Conservation (phyloP, 352 stramenopile species). For the Phytophthora kernoviae region DNA sequence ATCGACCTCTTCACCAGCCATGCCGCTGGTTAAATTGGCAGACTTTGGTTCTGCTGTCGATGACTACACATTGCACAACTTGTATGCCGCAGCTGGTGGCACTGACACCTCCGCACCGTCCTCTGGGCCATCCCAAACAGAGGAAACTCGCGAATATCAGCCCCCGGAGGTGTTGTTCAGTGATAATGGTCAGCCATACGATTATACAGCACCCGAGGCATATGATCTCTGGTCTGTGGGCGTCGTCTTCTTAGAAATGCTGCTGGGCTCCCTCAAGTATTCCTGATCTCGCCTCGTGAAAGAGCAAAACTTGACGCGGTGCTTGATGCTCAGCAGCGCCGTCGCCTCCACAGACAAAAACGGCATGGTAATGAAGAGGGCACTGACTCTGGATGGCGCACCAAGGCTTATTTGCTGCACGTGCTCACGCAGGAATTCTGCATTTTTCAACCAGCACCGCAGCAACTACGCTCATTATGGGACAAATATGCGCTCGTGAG, state of each 20-base stretch:
- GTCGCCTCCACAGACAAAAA: slow-evolving; percentile 23
- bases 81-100: slow-evolving; percentile 67
- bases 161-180: slow-evolving; percentile 92
- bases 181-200: slow-evolving; percentile 59
- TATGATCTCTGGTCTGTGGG: slow-evolving; percentile 95
- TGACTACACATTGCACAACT: slow-evolving; percentile 66
- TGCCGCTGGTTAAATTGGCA: slow-evolving; percentile 73
- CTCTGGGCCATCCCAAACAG: slow-evolving; percentile 81
- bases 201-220: slow-evolving; percentile 58
- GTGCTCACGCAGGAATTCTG: slow-evolving; percentile 88
- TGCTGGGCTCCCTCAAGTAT: slow-evolving; percentile 94
- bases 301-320: slow-evolving; percentile 90
- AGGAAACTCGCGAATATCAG: slow-evolving; percentile 96
- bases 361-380: slow-evolving; percentile 27
- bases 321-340: slow-evolving; percentile 52
- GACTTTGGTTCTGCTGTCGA: slow-evolving; percentile 91
- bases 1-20: slow-evolving; percentile 15
- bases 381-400: slow-evolving; percentile 20
- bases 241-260: slow-evolving; percentile 95
- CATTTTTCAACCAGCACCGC: slow-evolving; percentile 70
- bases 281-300: slow-evolving; percentile 83
- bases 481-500: slow-evolving; percentile 72
- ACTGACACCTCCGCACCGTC: slow-evolving; percentile 59
- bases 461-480: slow-evolving; percentile 63
- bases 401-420: slow-evolving; percentile 77